Evolutionary conservation across 768 basidiomycete species (phyloP), one percentile per base, ranked within the genome.

Genomic region (Austroboletus festivus): DNA sequence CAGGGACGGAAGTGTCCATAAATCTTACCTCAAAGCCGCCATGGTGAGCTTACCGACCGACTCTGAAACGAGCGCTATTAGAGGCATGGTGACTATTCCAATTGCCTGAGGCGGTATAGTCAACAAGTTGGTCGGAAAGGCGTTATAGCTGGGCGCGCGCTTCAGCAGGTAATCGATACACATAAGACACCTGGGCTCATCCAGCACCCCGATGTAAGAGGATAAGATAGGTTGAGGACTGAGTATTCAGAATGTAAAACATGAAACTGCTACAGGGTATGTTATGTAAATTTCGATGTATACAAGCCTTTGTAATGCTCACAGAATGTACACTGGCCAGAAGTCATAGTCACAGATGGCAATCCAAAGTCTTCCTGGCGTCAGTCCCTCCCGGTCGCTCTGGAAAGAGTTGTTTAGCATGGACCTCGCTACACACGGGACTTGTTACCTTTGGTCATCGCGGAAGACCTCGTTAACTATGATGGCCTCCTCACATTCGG

Each of bases 291-390:
- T n/a, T 3, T 31, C 3, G 4, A 18, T 16, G 30, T 13, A 50
- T n/a, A 37, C 12, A 10, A 10, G 37, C 20, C 9, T 2, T 1
- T 33, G 20, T 4, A n/a, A n/a, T 4, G 26, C 38, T 41, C 34
- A 56, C 76, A 82, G 63, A 23, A 81, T 70, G 58, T 86, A 86
- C 19, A 85, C 41, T 0, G 83, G 83, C 82, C 83, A 85, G 10
- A 85, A 63, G 56, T 83, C 82, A 47, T 77, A 85, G 58, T 86
- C 83, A 31, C 72, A 74, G 7, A 82, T 43, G 0, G 81, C 78
- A 7, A 62, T 66, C 76, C 79, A 83, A 4, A 84, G 59, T 5
- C 76, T 69, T 54, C 68, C 71, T 5, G 73, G 30, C 0, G 76
- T 70, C 12, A 86, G 57, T 0, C 77, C 81, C 63, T 86, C 77